Conservation (phyloP, 2,329 filamentous ascomycete genomes). For the Pseudogymnoascus sp. region DNA sequence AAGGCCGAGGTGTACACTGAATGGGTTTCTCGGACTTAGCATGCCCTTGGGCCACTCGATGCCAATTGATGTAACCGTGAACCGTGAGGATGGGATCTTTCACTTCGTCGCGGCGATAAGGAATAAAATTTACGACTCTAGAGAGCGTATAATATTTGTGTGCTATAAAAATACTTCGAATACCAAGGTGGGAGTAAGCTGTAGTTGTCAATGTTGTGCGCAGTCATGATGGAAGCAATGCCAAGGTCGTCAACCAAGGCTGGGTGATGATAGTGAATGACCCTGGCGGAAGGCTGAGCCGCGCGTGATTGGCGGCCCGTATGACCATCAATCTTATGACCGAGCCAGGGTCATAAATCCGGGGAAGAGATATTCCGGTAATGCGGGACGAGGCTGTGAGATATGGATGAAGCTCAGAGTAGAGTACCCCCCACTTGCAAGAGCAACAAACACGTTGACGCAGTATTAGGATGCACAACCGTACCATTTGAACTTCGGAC, state of each 20-base stretch:
- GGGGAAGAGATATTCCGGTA: constrained; percentile 6
- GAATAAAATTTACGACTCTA: neutral
- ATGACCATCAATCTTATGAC: neutral
- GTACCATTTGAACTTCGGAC: neutral
- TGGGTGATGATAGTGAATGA: neutral
- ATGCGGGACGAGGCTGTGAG: constrained; percentile 8
- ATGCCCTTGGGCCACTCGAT: neutral
- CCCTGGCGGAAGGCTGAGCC: constrained; percentile 1
- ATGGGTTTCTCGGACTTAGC: neutral
- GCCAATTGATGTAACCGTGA: neutral
- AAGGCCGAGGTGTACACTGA: neutral
- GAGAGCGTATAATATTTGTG: neutral
- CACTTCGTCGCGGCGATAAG: neutral
- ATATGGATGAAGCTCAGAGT: neutral
- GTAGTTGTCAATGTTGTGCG: neutral
- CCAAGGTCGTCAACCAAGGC: neutral
- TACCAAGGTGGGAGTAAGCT: neutral
- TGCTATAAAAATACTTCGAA: neutral
- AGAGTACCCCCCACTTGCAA: neutral
- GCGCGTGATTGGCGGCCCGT: constrained; percentile 1
- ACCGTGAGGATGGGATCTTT: neutral
- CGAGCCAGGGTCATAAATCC: neutral
- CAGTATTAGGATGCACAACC: neutral
- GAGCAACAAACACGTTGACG: neutral
- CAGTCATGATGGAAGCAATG: neutral